Conservation (phyloP, 164 flowering plant genomes). For the Piper betle region DNA sequence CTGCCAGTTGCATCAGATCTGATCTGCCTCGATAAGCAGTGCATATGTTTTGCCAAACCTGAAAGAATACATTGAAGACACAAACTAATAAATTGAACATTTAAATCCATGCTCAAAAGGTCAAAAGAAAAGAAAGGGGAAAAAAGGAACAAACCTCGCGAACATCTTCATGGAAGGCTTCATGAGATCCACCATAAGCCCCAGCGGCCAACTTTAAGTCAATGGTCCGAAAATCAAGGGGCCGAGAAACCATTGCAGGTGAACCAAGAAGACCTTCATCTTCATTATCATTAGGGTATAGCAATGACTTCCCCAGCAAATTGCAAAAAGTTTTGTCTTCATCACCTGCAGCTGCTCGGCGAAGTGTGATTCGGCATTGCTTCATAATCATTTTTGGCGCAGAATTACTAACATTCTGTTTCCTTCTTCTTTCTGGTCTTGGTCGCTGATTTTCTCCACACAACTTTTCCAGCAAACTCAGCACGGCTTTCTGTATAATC, state of each 20-base stretch:
- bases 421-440: slow-evolving; percentile 43
- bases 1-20: slow-evolving; percentile 57
- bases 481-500: slow-evolving; percentile 88
- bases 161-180: slow-evolving; percentile 88
- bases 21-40: slow-evolving; percentile 53
- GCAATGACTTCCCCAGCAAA: slow-evolving; percentile 62
- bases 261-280: slow-evolving; percentile 93
- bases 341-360: slow-evolving; percentile 67
- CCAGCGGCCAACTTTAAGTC: slow-evolving; percentile 89
- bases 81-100: background rate
- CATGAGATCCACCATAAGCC: slow-evolving; percentile 72
- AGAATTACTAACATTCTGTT: slow-evolving; percentile 27
- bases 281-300: slow-evolving; percentile 58
- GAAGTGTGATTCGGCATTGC: slow-evolving; percentile 75
- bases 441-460: slow-evolving; percentile 23
- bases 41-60: slow-evolving; percentile 73
- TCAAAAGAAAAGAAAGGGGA: background rate
- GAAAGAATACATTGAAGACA: slow-evolving; percentile 6
- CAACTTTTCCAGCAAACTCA: slow-evolving; percentile 56
- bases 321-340: slow-evolving; percentile 68
- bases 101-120: background rate
- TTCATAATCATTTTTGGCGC: slow-evolving; percentile 54
- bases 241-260: slow-evolving; percentile 88
- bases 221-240: slow-evolving; percentile 89
- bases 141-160: slow-evolving; percentile 45